Conservation (phyloP, 2,329 filamentous ascomycete species). For the Lasiodiplodia theobromae region DNA sequence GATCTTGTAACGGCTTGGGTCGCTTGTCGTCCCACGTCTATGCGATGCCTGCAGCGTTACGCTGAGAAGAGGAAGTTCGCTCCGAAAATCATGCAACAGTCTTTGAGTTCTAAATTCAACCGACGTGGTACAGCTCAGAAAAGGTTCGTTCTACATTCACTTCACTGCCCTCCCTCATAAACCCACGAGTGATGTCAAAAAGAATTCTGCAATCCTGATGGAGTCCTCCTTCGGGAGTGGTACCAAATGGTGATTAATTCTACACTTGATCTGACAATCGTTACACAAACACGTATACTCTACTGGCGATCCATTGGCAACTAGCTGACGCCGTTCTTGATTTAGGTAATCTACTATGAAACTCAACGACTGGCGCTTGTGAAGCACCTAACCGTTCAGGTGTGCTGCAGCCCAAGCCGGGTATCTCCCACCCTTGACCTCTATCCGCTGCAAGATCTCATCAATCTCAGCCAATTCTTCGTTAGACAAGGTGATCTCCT, state of each 20-base stretch:
- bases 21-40: neutral
- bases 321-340: slow-evolving; percentile 22
- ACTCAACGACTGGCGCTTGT: neutral
- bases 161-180: neutral
- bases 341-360: neutral
- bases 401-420: slow-evolving; percentile 28
- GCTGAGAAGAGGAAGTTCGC: neutral
- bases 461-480: slow-evolving; percentile 60
- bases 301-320: neutral
- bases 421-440: slow-evolving; percentile 53
- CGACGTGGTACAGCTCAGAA: neutral
- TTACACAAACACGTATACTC: neutral
- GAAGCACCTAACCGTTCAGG: slow-evolving; percentile 29
- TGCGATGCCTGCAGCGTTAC: neutral
- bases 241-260: slow-evolving; percentile 55
- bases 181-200: slow-evolving; percentile 49
- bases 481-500: slow-evolving; percentile 51
- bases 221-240: slow-evolving; percentile 35
- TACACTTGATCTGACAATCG: slow-evolving; percentile 58
- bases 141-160: neutral
- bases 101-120: neutral
- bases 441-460: slow-evolving; percentile 56
- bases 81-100: neutral
- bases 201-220: slow-evolving; percentile 61
- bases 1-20: neutral